Evolutionary conservation across 192 early-diverging fungal species (phyloP).

Genomic region (Diversispora eburnea): DNA sequence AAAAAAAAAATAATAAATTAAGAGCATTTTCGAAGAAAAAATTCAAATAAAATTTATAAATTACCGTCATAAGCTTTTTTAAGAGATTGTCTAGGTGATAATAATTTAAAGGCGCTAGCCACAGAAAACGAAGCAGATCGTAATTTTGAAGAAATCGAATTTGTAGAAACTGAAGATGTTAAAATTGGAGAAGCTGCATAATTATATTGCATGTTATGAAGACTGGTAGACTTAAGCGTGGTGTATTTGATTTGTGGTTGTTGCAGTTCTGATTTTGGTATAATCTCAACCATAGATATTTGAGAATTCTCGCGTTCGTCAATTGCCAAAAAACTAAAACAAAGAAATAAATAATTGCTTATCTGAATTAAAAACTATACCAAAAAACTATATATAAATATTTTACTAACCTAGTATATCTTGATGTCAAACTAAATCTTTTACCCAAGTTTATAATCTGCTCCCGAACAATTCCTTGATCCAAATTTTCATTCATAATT

Average conservation of each 20-base stretch:
- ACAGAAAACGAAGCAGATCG: no score
- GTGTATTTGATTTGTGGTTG: background rate
- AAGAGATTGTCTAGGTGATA: no score
- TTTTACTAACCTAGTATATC: constrained; percentile 16
- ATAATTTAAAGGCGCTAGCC: no score
- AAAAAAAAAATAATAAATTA: no score
- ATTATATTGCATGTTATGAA: no score
- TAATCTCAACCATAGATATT: background rate
- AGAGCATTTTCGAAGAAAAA: no score
- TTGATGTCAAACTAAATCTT: constrained; percentile 2
- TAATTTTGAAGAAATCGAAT: no score
- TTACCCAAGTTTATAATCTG: constrained; percentile 3
- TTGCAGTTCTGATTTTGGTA: background rate
- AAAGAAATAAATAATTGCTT: background rate
- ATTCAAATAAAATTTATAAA: no score
- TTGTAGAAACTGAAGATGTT: no score
- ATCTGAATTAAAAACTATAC: background rate
- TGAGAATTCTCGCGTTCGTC: background rate
- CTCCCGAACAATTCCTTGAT: background rate
- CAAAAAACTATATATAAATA: background rate
- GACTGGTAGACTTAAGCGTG: background rate
- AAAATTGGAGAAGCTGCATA: no score
- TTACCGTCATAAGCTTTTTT: no score
- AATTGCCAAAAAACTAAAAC: constrained; percentile 20
- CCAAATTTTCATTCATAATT: constrained; percentile 1